These are phyloP conservation scores for Bothriochloa decipiens DNA, from an alignment of 176 grass and related monocot species.

Conservation along the genomic window DNA sequence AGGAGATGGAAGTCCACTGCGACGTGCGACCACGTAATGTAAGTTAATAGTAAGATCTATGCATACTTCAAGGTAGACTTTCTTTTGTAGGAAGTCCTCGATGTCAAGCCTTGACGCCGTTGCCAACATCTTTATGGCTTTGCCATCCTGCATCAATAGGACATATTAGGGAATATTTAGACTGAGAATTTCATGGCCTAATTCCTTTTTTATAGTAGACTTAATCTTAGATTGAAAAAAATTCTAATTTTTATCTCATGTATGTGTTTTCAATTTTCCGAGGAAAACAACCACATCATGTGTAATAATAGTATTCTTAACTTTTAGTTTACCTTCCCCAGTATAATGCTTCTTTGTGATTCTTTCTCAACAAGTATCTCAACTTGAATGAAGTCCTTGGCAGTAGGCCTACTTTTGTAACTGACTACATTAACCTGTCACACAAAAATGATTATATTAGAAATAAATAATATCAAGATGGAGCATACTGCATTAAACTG, in stretches of 20 bases:
- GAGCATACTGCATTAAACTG: neutral
- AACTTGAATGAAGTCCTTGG: slow-evolving; percentile 97
- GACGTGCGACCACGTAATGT: too few species aligned
- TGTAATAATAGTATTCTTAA: neutral
- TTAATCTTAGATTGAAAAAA: neutral
- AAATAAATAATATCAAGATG: neutral
- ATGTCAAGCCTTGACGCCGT: slow-evolving; percentile 96
- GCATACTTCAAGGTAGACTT: slow-evolving; percentile 88
- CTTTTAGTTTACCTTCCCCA: slow-evolving; percentile 73
- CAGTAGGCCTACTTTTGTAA: slow-evolving; percentile 77
- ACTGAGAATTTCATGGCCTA: neutral
- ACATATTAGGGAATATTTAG: neutral
- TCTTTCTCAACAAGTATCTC: slow-evolving; percentile 96
- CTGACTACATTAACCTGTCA: slow-evolving; percentile 78
- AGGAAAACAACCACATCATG: neutral
- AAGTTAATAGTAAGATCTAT: neutral
- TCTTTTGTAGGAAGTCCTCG: slow-evolving; percentile 98
- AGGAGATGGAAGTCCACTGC: too few species aligned
- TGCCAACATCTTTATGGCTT: slow-evolving; percentile 87
- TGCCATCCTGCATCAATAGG: slow-evolving; percentile 67
- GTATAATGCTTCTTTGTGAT: slow-evolving; percentile 86
- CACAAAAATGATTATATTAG: neutral
- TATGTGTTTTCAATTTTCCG: neutral
- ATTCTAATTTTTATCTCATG: neutral
- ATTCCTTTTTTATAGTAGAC: neutral